phyloP scores from a whole-genome alignment of 1,139 yeast species.

The Kluyveromyces marxianus region DNA sequence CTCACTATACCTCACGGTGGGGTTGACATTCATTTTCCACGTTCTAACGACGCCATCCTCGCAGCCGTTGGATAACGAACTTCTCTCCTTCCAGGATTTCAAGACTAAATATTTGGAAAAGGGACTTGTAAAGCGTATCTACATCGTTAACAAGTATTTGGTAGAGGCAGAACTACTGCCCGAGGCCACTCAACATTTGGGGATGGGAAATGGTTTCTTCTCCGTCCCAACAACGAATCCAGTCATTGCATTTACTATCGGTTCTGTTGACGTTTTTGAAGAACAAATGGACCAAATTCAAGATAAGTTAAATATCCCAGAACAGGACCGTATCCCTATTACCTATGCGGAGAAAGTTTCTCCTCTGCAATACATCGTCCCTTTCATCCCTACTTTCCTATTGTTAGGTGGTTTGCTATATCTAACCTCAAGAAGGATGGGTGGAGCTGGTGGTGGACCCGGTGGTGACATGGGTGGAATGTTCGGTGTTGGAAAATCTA shows the following conservation, averaged over 20 bases:
- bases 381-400: conserved; percentile 76
- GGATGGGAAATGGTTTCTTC: conserved; percentile 11
- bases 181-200: conserved; percentile 36
- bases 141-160: conserved; percentile 67
- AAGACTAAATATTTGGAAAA: conserved; percentile 73
- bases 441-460: conserved; percentile 41
- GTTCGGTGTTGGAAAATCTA: conserved; percentile 72
- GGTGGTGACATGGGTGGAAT: conserved; percentile 48
- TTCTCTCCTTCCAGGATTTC: conserved; percentile 86
- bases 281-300: conserved; percentile 72
- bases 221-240: conserved; percentile 21
- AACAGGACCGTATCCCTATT: conserved; percentile 73
- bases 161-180: conserved; percentile 71
- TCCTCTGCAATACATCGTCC: conserved; percentile 52
- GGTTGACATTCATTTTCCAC: conserved; percentile 33
- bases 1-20: conserved; percentile 32
- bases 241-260: conserved; percentile 63
- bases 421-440: conserved; percentile 46
- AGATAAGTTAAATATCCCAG: conserved; percentile 55
- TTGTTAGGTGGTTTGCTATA: conserved; percentile 81
- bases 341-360: conserved; percentile 66
- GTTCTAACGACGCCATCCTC: conserved; percentile 27
- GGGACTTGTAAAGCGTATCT: conserved; percentile 70
- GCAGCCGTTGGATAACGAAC: conserved; percentile 30
- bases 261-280: conserved; percentile 89